Base-by-base conservation (phyloP, 1,139 yeast species). In the Pichia sp. region DNA sequence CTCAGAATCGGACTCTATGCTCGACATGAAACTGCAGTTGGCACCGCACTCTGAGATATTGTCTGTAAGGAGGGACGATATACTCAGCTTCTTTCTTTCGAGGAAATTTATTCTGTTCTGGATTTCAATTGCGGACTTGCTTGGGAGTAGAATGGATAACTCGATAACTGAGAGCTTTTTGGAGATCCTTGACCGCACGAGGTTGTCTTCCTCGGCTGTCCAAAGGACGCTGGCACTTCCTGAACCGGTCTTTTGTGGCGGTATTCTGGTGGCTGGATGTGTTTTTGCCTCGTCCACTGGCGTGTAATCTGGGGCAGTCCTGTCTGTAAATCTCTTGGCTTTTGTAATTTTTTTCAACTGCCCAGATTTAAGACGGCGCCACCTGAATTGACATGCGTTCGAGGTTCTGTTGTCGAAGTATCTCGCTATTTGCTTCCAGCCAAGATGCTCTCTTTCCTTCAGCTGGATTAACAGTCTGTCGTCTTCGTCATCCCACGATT, bases 361-460 rank as follows among this genome's bases (percentile, higher is more conserved):
- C n/a, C 79, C 80, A 3, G 76, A 71, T 60, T 75, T 74, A 34
- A 87, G 74, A 51, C 93, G 72, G 63, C 95, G 76, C 93, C 93
- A 87, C 64, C 95, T 75, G 66, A 87, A 87, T 67, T 87, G 95
- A 65, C 93, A 87, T 5, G 93, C 93, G 67, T 87, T 87, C 36
- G 93, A 87, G 2, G 93, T 87, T 67, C 95, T 73, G 64, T 83
- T 80, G 51, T 75, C 77, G 70, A 87, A 87, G 64, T 86, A 80
- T 48, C 80, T 72, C 13, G 93, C 85, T 54, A 87, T 85, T 61
- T 86, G 92, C 70, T 86, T 85, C 93, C 93, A 87, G 13, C 93
- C 93, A 50, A 86, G 72, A 66, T 85, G 85, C 64, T 81, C 84
- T 57, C 75, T 80, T 67, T 87, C 93, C 68, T 87, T 87, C 58